phyloP scores from a whole-genome alignment of 805 yeast genomes.

The Nakazawaea anatomiae region DNA sequence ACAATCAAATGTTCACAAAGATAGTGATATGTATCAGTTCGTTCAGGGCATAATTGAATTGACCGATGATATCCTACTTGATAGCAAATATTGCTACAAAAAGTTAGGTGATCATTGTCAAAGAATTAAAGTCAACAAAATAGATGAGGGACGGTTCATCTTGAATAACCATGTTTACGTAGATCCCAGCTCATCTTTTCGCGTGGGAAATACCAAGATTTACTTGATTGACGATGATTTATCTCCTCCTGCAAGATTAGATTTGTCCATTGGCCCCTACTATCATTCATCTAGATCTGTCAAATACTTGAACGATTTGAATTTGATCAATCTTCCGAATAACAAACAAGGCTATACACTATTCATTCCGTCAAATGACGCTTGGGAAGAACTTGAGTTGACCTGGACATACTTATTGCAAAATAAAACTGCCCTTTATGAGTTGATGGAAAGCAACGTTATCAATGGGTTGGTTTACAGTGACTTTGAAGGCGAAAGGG shows the following conservation, averaged over 20 bases:
- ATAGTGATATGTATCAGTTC: constrained; percentile 59
- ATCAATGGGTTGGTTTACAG: constrained; percentile 63
- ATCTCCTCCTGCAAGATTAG: constrained; percentile 56
- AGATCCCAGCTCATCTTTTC: constrained; percentile 25
- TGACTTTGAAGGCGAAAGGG: constrained; percentile 35
- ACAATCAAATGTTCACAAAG: constrained; percentile 21
- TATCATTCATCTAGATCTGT: constrained; percentile 62
- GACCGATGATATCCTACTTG: constrained; percentile 30
- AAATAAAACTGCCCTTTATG: constrained; percentile 45
- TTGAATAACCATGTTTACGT: constrained; percentile 57
- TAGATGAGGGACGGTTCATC: constrained; percentile 22
- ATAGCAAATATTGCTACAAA: constrained; percentile 51
- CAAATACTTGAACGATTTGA: constrained; percentile 45
- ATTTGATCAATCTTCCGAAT: constrained; percentile 48
- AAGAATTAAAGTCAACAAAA: constrained; percentile 40
- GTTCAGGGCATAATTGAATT: constrained; percentile 36
- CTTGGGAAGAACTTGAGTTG: constrained; percentile 65
- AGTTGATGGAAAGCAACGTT: constrained; percentile 51
- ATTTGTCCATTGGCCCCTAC: constrained; percentile 59
- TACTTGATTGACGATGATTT: constrained; percentile 58
- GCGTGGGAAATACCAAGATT: constrained; percentile 60
- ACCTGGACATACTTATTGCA: constrained; percentile 50
- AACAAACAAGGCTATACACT: constrained; percentile 59
- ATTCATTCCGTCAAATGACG: constrained; percentile 68
- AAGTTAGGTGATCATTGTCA: constrained; percentile 64